Base-by-base conservation (phyloP, 163 green algal species). In the Smithsoniella earleae region DNA sequence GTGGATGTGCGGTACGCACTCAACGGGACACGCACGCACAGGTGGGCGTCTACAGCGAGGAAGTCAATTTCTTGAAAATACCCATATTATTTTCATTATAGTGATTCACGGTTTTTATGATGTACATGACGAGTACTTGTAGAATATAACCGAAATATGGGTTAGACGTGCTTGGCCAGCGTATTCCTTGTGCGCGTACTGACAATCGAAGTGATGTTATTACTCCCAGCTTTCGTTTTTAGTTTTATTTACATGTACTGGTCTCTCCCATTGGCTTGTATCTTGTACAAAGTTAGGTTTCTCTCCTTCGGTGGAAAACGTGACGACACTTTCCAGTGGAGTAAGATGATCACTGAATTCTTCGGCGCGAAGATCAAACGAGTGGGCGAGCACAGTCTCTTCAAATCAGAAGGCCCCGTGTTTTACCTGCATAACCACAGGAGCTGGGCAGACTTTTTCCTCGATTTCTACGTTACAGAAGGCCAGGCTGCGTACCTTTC, bases 401-500 rank as follows among this genome's bases (percentile, higher is more conserved):
- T 3, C 58, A 30, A 31, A 18, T 45, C n/a, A 10, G 31, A 45
- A 49, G 34, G n/a, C n/a, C 43, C 46, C 4, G 73, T 77, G 13
- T 64, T 82, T 28, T 82, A 76, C 66, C 46, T 82, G 5, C 62
- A 46, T 54, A 82, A 82, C 40, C 77, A 82, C 45, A 45, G 77
- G 6, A 63, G 52, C 66, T 82, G 77, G 77, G 64, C 45, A 16
- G 77, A 82, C 40, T 82, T 82, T 66, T 82, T 82, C 74, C 28
- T 82, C 16, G 77, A 82, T 66, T 28, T 82, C 38, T 79, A 76
- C 30, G 27, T 77, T 3, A 74, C 55, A 31, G 77, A 79, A 45
- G 77, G 74, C 0, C 31, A 66, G 16, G 38, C 62, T 5, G 63
- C 46, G 18, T 73, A 54, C 27, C 20, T 79, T 36, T 75, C 38